phyloP scores from a whole-genome alignment of 2,329 filamentous ascomycete species.

The Purpureocillium lavendulum region DNA sequence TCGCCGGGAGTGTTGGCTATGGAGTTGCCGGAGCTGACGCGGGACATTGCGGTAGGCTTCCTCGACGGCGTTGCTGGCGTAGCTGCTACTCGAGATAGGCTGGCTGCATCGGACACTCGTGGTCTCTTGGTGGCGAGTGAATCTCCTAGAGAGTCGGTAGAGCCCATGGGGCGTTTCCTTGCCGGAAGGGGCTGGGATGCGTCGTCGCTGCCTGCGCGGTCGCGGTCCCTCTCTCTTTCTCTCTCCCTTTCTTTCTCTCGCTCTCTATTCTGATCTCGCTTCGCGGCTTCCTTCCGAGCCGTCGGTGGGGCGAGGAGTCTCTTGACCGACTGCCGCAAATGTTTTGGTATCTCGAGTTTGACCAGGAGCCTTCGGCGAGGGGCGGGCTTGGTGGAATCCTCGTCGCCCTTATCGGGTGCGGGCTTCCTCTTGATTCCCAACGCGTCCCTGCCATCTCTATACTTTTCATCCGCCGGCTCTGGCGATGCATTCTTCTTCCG shows the following conservation, averaged over 20 bases:
- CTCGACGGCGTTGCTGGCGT: slow-evolving; percentile 44
- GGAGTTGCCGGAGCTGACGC: slow-evolving; percentile 45
- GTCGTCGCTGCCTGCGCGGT: slow-evolving; percentile 31
- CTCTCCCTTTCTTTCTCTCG: slow-evolving; percentile 13
- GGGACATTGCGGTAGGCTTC: slow-evolving; percentile 42
- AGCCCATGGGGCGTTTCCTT: slow-evolving; percentile 39
- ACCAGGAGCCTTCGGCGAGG: slow-evolving; percentile 29
- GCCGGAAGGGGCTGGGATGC: slow-evolving; percentile 31
- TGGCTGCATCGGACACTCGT: slow-evolving; percentile 30
- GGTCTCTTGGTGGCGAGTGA: slow-evolving; percentile 31
- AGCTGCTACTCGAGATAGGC: slow-evolving; percentile 19
- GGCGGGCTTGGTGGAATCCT: slow-evolving; percentile 15
- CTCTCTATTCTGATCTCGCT: no score
- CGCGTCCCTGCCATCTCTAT: slow-evolving; percentile 12
- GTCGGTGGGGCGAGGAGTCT: slow-evolving; percentile 36
- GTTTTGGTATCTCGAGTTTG: slow-evolving; percentile 40
- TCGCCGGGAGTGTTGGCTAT: slow-evolving; percentile 43
- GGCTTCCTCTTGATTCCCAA: slow-evolving; percentile 17
- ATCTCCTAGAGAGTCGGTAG: slow-evolving; percentile 27
- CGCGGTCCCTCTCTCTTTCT: no score
- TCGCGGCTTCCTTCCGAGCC: slow-evolving; percentile 25
- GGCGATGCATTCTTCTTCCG: slow-evolving; percentile 21
- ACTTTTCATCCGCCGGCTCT: slow-evolving; percentile 11
- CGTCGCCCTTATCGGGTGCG: slow-evolving; percentile 21
- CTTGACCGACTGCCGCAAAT: slow-evolving; percentile 32